Conservation (phyloP, 106 monocot species). For the Gastrodia elata region DNA sequence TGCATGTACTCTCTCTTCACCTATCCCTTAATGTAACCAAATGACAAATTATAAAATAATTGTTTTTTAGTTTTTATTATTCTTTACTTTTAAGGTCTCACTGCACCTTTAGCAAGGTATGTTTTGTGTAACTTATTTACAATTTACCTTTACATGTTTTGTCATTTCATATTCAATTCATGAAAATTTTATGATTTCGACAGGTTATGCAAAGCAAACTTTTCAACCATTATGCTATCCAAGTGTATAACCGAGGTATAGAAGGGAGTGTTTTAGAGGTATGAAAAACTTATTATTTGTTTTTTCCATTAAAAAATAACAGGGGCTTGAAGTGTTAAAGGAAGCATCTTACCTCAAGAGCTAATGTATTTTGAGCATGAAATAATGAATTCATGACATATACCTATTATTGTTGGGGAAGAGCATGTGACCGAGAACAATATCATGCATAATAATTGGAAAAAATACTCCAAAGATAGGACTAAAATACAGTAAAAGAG, state of each 20-base stretch:
- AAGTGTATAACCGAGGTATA: not conserved
- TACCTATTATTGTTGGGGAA: not conserved
- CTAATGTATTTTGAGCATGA: not conserved
- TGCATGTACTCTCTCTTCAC: too few species aligned
- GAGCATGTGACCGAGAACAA: too few species aligned
- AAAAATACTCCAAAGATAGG: too few species aligned
- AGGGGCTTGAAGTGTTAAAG: not conserved
- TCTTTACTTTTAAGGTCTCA: not conserved
- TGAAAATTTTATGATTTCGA: not conserved
- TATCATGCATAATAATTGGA: too few species aligned
- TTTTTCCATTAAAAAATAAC: not conserved
- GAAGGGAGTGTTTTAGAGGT: constrained; percentile 8
- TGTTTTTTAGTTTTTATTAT: too few species aligned
- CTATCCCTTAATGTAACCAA: too few species aligned
- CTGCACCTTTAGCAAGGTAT: not conserved
- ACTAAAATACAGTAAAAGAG: too few species aligned
- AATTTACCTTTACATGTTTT: not conserved
- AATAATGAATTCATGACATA: not conserved
- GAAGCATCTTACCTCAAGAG: not conserved
- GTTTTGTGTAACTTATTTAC: not conserved
- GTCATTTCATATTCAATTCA: constrained; percentile 1
- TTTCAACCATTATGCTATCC: not conserved
- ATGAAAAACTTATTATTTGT: not conserved
- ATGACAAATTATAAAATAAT: too few species aligned
- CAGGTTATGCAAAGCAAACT: not conserved